Evolutionary conservation across 2,329 filamentous ascomycete species (phyloP).

Genomic region (Monilinia fructicola): DNA sequence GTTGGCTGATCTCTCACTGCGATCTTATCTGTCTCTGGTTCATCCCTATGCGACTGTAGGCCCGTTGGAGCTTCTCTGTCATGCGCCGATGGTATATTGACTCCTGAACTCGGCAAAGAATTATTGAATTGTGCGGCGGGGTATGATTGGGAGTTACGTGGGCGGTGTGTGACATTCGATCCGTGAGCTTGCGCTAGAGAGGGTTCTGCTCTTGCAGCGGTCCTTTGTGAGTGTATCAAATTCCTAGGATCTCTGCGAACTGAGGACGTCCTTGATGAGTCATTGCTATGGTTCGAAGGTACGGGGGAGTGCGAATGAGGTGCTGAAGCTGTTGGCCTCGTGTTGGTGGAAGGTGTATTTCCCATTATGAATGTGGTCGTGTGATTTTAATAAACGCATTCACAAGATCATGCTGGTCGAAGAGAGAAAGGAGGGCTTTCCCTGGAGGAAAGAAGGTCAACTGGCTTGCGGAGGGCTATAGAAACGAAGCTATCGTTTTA

Average conservation of each 20-base stretch:
- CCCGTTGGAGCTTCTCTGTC: constrained; percentile 33
- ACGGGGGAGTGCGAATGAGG: constrained; percentile 37
- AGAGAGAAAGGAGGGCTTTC: too few relatives aligned
- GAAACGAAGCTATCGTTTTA: constrained; percentile 3
- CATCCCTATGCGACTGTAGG: constrained; percentile 28
- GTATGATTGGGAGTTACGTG: constrained; percentile 34
- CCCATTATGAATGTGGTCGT: constrained; percentile 44
- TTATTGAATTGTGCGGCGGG: constrained; percentile 28
- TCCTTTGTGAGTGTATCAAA: constrained; percentile 55
- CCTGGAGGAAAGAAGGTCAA: neutral
- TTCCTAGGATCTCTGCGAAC: constrained; percentile 48
- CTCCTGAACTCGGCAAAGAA: constrained; percentile 30
- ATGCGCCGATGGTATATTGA: constrained; percentile 29
- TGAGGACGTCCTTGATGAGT: constrained; percentile 33
- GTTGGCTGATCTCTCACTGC: constrained; percentile 46
- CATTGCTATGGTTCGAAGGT: constrained; percentile 37
- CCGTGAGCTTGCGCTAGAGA: constrained; percentile 57
- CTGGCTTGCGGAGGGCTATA: neutral
- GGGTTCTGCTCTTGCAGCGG: constrained; percentile 60
- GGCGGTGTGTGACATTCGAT: constrained; percentile 37
- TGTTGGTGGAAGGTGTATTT: constrained; percentile 46
- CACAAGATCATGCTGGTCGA: constrained; percentile 5
- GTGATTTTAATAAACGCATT: constrained; percentile 22
- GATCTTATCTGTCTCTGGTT: constrained; percentile 40
- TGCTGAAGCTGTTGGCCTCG: constrained; percentile 43